Conservation (phyloP, 2,329 filamentous ascomycete species). For the Rutstroemia sydowiana region DNA sequence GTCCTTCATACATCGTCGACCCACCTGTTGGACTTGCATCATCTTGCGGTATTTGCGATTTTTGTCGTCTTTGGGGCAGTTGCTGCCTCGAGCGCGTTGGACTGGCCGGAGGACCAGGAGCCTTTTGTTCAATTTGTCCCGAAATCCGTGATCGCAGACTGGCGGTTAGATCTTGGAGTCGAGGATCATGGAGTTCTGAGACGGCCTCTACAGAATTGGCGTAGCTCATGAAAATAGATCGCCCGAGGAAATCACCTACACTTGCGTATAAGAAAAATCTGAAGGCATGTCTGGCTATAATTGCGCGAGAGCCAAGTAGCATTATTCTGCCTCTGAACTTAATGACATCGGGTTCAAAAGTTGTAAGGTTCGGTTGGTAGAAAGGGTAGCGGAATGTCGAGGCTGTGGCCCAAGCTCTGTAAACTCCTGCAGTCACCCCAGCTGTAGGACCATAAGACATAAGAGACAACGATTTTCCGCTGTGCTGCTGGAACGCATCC, state of each 20-base stretch:
- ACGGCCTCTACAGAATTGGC: slow-evolving; percentile 18
- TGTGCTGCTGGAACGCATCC: slow-evolving; percentile 23
- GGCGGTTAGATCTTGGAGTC: slow-evolving; percentile 21
- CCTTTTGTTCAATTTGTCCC: slow-evolving; percentile 5
- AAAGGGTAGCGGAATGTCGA: slow-evolving; percentile 26
- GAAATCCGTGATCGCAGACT: slow-evolving; percentile 5
- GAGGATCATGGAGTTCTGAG: slow-evolving; percentile 22
- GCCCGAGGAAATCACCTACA: slow-evolving; percentile 17
- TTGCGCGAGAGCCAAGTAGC: slow-evolving; percentile 15
- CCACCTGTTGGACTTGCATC: slow-evolving; percentile 27
- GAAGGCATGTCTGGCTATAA: slow-evolving; percentile 20
- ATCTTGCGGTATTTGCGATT: neutral
- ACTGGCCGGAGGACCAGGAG: neutral
- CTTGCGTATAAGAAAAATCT: slow-evolving; percentile 20
- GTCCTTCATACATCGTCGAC: slow-evolving; percentile 14
- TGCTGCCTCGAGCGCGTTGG: slow-evolving; percentile 3
- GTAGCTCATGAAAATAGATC: slow-evolving; percentile 23
- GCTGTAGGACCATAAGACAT: slow-evolving; percentile 22
- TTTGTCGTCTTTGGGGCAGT: slow-evolving; percentile 13
- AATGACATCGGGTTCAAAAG: slow-evolving; percentile 19
- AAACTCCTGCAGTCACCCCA: slow-evolving; percentile 22
- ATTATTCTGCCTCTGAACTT: slow-evolving; percentile 9
- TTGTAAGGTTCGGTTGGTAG: slow-evolving; percentile 23
- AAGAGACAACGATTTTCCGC: slow-evolving; percentile 22
- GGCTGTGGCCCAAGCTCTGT: slow-evolving; percentile 19